These are phyloP conservation scores for Rhodotorula graminis DNA, from an alignment of 768 basidiomycete species.

Conservation along the genomic window DNA sequence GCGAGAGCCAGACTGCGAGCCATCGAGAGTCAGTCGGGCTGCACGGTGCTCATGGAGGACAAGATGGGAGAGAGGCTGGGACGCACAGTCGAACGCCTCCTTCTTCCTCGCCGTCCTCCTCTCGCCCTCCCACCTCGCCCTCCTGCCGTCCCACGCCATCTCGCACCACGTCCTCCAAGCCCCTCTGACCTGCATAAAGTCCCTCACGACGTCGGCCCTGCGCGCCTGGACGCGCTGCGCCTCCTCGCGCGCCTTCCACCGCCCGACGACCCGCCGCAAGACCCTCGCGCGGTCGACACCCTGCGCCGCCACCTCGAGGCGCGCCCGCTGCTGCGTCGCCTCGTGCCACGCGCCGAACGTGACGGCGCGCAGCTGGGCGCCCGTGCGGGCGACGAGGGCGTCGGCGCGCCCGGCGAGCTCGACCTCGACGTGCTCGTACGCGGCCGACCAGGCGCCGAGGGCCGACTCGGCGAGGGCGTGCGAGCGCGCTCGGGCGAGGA, in stretches of 20 bases:
- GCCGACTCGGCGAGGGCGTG: neutral
- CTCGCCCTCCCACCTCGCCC: conserved; percentile 11
- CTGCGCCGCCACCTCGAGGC: neutral
- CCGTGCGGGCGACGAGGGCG: neutral
- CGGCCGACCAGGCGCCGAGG: conserved; percentile 2
- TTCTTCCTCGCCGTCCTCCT: neutral
- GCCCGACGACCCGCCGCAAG: neutral
- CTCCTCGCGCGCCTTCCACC: neutral
- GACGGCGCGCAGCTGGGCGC: neutral
- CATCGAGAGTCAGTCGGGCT: neutral
- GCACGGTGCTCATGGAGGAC: no score
- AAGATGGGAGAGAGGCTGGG: no score
- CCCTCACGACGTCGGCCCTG: conserved; percentile 20
- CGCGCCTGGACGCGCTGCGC: neutral
- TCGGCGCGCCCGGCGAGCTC: conserved; percentile 4
- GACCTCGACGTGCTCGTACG: conserved; percentile 7
- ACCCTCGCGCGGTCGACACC: neutral
- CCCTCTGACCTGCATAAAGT: conserved; percentile 11
- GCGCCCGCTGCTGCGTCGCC: neutral
- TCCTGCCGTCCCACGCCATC: neutral
- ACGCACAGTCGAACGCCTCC: conserved; percentile 26
- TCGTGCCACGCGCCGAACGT: conserved; percentile 2
- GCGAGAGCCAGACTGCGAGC: conserved; percentile 20
- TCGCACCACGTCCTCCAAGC: conserved; percentile 17
- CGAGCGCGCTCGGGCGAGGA: neutral